Evolutionary conservation across 2,329 filamentous ascomycete species (phyloP), one percentile per base, ranked within the genome.

Genomic region (Arthrobotrys entomopaga): DNA sequence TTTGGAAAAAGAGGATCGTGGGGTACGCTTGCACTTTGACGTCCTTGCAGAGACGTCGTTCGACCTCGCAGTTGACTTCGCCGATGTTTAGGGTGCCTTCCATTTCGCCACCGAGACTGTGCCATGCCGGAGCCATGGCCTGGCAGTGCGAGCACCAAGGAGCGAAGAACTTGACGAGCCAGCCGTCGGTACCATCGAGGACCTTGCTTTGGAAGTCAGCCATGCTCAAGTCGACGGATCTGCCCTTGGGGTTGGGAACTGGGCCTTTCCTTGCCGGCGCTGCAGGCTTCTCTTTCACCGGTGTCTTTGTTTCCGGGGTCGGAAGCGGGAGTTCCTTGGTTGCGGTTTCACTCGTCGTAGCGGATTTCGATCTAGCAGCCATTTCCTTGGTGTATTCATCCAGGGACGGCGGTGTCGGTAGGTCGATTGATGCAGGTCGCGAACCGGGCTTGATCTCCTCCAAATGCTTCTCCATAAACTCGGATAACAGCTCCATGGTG

Each of bases 161-260:
- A 16, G 92, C 93, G 81, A 97, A 98, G 81, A 99, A 98, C 82
- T 99, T 99, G 85, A 99, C 89, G 80, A 99, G 97, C 95, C 95
- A 99, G 4, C 93, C 90, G 76, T 98, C 93, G 76, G 91, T 88
- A 0, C 92, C 93, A 81, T 89, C 91, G 2, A 92, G 96, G 53
- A 99, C 93, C 42, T 90, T 84, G 69, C 87, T 88, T 80, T 96
- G 90, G 83, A 99, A 99, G 76, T 85, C 91, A 80, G 97, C 93
- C 0, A 91, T 89, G 1, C 89, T 93, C 60, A 99, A 85, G 5
- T 89, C 82, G 38, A 92, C 85, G 5, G 92, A 96, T 15, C 86
- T 84, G 5, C 95, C 95, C 46, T 89, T 85, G 2, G 88, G 86
- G 77, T 99, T 98, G 20, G 91, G 88, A 8, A 69, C 76, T 20